Conservation (phyloP, 805 yeast genomes). For the Wickerhamia fluorescens region DNA sequence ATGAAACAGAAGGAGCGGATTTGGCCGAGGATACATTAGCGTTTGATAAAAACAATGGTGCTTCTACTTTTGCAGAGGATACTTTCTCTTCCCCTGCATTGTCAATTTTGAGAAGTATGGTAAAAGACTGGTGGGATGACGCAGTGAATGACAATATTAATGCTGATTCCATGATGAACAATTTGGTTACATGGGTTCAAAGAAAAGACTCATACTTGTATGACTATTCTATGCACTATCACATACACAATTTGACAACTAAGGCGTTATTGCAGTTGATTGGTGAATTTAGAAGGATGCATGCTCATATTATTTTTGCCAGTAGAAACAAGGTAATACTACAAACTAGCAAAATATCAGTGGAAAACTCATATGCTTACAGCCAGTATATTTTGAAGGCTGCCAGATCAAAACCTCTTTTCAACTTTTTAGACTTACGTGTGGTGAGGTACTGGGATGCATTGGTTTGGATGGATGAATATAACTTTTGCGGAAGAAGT, state of each 20-base stretch:
- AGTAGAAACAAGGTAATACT: slow-evolving; percentile 67
- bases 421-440: slow-evolving; percentile 70
- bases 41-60: slow-evolving; percentile 32
- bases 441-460: slow-evolving; percentile 84
- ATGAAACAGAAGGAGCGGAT: slow-evolving; percentile 84
- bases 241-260: slow-evolving; percentile 78
- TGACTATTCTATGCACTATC: slow-evolving; percentile 75
- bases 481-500: slow-evolving; percentile 73
- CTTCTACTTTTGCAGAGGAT: slow-evolving; percentile 64
- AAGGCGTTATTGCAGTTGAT: slow-evolving; percentile 75
- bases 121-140: slow-evolving; percentile 91
- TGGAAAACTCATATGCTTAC: slow-evolving; percentile 85
- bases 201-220: slow-evolving; percentile 65
- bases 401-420: slow-evolving; percentile 71
- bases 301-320: slow-evolving; percentile 76
- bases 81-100: slow-evolving; percentile 76
- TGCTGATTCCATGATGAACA: slow-evolving; percentile 79
- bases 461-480: slow-evolving; percentile 92
- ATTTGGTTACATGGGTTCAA: slow-evolving; percentile 82
- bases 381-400: slow-evolving; percentile 78
- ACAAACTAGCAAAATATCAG: slow-evolving; percentile 67
- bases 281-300: slow-evolving; percentile 71
- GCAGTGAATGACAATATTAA: slow-evolving; percentile 60
- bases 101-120: slow-evolving; percentile 59
- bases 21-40: slow-evolving; percentile 43